Evolutionary conservation across 352 stramenopile genomes (phyloP).

Genomic region (Globisporangium perplexum): DNA sequence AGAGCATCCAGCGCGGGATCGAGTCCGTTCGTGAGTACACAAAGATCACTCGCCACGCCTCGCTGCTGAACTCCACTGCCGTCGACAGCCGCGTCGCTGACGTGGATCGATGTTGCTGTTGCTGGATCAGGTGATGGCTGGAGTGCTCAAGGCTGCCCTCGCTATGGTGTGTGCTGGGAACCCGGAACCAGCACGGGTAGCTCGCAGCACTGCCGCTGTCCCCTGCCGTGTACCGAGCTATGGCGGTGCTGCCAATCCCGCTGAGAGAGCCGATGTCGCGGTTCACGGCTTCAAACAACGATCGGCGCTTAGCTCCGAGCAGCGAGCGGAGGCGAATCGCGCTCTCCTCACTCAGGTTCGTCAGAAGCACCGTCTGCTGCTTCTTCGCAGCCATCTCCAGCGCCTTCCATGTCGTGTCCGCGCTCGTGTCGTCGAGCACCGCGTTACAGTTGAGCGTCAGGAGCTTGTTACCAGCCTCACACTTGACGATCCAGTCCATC

Average conservation of each 20-base stretch:
- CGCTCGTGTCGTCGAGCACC: slow-evolving; percentile 7
- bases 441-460: slow-evolving; percentile 5
- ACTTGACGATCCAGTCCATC: slow-evolving; percentile 41
- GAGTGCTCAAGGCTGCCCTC: background rate
- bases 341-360: slow-evolving; percentile 24
- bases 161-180: background rate
- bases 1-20: slow-evolving; percentile 31
- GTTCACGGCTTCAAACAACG: slow-evolving; percentile 44
- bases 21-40: slow-evolving; percentile 30
- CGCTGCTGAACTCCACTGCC: slow-evolving; percentile 34
- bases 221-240: background rate
- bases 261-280: slow-evolving; percentile 24
- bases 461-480: slow-evolving; percentile 13
- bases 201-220: background rate
- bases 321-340: slow-evolving; percentile 29
- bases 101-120: background rate
- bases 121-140: background rate
- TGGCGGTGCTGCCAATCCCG: slow-evolving; percentile 6
- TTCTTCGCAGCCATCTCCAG: slow-evolving; percentile 32
- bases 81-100: background rate
- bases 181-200: slow-evolving; percentile 10
- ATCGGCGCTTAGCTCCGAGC: slow-evolving; percentile 37
- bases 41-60: slow-evolving; percentile 39
- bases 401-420: slow-evolving; percentile 28
- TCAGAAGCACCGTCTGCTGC: slow-evolving; percentile 35